A percentile compares a stretch with the other conserved stretches of the same genome.
phyloP scores from a whole-genome alignment of 169 alveolate genomes.

The Cryptosporidium andersoni region DNA sequence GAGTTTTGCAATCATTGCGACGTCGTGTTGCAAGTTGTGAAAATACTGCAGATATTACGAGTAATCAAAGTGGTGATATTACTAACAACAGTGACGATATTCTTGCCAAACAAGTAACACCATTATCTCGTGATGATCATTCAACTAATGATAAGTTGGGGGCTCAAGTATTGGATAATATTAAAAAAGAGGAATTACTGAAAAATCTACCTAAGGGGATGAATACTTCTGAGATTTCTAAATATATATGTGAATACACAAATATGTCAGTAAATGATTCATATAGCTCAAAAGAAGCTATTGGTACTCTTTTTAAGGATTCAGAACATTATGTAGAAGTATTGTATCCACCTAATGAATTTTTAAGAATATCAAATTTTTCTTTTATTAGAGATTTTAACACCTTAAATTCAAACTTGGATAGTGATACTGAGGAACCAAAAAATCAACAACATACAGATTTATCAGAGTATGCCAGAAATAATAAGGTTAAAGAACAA shows the following conservation, averaged over 20 bases:
- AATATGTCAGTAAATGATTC: too few species aligned
- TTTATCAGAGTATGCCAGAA: not conserved
- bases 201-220: too few species aligned
- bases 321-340: too few species aligned
- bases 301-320: too few species aligned
- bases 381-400: constrained; percentile 26
- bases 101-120: too few species aligned
- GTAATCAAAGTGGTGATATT: not conserved
- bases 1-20: constrained; percentile 67
- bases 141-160: too few species aligned
- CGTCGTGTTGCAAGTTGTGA: constrained; percentile 52
- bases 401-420: not conserved
- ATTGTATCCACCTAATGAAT: constrained; percentile 8
- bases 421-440: constrained; percentile 22
- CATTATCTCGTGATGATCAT: too few species aligned
- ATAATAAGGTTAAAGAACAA: not conserved
- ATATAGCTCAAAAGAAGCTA: too few species aligned
- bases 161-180: too few species aligned
- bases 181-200: too few species aligned
- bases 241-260: too few species aligned
- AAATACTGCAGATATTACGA: constrained; percentile 1
- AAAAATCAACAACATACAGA: not conserved
- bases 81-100: not conserved
- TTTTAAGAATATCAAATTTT: constrained; percentile 32
- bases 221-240: too few species aligned